Base-by-base conservation (phyloP, 305 asterid species). In the Fraxinus nigra region DNA sequence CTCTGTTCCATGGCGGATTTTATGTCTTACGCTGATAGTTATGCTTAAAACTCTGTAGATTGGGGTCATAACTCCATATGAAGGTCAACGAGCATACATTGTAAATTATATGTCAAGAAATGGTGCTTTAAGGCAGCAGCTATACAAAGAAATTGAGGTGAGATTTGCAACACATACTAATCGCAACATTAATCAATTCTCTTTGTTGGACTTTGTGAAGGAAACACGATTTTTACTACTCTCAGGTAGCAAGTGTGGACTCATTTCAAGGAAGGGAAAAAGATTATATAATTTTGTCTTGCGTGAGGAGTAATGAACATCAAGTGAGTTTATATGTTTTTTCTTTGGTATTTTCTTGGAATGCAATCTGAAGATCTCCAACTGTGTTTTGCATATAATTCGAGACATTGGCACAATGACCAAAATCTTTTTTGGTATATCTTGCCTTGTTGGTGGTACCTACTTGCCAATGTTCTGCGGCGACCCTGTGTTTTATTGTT, bases 241-340 rank as follows among this genome's bases (percentile, higher is more conserved):
- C 80, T 79, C 92, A 97, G 98, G 99, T 97, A 79, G 99, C 99
- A 72, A 97, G 99, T 43, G 99, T 97, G 33, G 99, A 97, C 86
- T 97, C 99, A 81, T 97, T 95, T 86, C 99, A 97, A 87, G 99
- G 99, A 83, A 90, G 99, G 90, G 99, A 97, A 85, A 97, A 97
- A 81, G 99, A 97, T 87, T 95, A 95, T 75, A 97, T 97, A 75
- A 97, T 97, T 85, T 85, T 95, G 87, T 97, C 99, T 35, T 97
- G 99, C 72, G 99, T 97, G 86, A 93, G 99, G 91, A 97, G 99
- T 88, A 97, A 97, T 78, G 99, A 95, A 80, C 99, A 95, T 90
- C 99, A 97, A 94, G 98, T 97, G 84, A 77, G 90, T 82, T n/a
- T 35, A 30, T 4, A 3, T 16, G 75, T 79, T 78, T 78, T 30